Conservation (phyloP, 2,329 filamentous ascomycete genomes). For the Colletotrichum coccodes region DNA sequence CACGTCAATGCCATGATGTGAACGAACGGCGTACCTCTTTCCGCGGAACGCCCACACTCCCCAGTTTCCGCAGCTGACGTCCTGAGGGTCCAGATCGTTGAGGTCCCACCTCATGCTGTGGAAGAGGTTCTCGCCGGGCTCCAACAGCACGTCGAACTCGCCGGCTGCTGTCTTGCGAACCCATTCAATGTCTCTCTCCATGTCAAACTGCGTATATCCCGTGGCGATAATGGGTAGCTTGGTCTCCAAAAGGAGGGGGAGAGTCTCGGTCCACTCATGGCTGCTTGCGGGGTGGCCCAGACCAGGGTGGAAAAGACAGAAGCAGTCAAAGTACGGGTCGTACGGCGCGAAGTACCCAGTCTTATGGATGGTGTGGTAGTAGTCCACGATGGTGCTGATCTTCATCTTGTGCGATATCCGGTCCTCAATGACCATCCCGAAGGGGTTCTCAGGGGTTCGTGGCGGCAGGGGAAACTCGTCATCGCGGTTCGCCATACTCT, state of each 20-base stretch:
- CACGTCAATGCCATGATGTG: not conserved
- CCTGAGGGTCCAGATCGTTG: conserved; percentile 94
- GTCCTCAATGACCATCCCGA: conserved; percentile 93
- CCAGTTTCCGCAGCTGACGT: conserved; percentile 96
- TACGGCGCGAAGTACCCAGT: conserved; percentile 92
- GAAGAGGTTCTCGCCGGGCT: conserved; percentile 95
- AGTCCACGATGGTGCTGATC: conserved; percentile 97
- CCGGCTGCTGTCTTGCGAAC: conserved; percentile 85
- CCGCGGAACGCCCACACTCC: conserved; percentile 97
- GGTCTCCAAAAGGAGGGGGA: conserved; percentile 91
- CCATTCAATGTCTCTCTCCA: conserved; percentile 92
- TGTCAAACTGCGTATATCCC: conserved; percentile 94
- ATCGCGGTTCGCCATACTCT: conserved; percentile 95
- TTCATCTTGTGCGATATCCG: conserved; percentile 90
- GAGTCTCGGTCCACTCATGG: conserved; percentile 92
- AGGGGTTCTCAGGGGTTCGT: conserved; percentile 87
- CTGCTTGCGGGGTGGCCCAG: conserved; percentile 93
- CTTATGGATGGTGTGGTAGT: conserved; percentile 96
- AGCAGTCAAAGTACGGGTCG: conserved; percentile 98
- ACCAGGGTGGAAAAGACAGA: conserved; percentile 96
- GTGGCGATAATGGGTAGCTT: conserved; percentile 95
- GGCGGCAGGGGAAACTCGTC: conserved; percentile 91
- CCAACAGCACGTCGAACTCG: conserved; percentile 90
- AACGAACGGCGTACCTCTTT: conserved; percentile 77
- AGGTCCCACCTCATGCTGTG: conserved; percentile 95